Evolutionary conservation across 2,329 filamentous ascomycete genomes (phyloP), one percentile per base, ranked within the genome.

Genomic region (Pseudofabraea citricarpa): DNA sequence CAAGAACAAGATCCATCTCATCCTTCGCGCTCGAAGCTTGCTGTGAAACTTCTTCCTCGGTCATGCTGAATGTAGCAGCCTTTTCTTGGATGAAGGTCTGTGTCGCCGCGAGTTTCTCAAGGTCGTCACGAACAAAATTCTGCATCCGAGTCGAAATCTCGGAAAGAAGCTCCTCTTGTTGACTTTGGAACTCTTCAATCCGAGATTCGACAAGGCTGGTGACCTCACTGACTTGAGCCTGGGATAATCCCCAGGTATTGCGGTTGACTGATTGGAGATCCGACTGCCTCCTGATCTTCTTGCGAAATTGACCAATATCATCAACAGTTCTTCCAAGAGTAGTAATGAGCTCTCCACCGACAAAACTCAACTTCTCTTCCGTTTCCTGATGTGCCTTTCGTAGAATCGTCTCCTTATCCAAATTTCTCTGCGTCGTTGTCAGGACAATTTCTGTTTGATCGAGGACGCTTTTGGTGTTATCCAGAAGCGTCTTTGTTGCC

Each of bases 401-500:
- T 9, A 96, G 66, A 41, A 81, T 70, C 0, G 79, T 84, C 65
- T 98, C 93, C 52, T 95, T 89, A 1, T 79, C 79, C 6, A 98
- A 74, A 16, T 75, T 81, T 54, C 84, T 80, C 38, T 82, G 81
- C 1, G 91, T 95, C 39, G 87, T 81, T 12, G 78, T 75, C 7
- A 98, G 72, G 13, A 95, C 85, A 24, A 87, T 77, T 55, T 97
- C 91, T 0, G 90, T 96, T 64, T 95, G 87, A 46, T 91, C 86
- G 10, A 97, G 73, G 4, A 95, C 72, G 42, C 79, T 81, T 56
- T 89, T 85, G 0, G 91, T 94, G 26, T 87, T 81, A 43, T 91
- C 86, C 3, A 98, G 74, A 41, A 78, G 74, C 4, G 75, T 59
- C 45, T 77, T 84, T 0, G 85, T 90, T 15, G 78, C 74, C 52